Percentiles rank a stretch among this genome's conserved stretches.
Evolutionary conservation across 768 basidiomycete species (phyloP).

Genomic region (Lactifluus pinguis): DNA sequence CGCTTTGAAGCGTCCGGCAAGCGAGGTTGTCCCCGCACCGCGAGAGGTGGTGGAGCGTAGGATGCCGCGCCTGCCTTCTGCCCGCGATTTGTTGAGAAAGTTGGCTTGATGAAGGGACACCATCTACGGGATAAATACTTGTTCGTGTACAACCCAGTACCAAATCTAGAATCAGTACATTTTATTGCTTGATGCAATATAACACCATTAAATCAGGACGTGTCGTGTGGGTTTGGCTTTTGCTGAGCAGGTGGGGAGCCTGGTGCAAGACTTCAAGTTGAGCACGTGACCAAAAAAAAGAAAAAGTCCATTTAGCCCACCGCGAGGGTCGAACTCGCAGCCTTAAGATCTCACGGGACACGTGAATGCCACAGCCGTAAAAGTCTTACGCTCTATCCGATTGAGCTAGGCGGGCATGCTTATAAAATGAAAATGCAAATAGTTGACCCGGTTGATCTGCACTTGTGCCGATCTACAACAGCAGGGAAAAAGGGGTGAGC

Average conservation of each 20-base stretch:
- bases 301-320: slow-evolving; percentile 36
- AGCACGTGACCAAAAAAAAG: not conserved
- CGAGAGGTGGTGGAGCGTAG: slow-evolving; percentile 6
- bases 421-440: not conserved
- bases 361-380: slow-evolving; percentile 27
- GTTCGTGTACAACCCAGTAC: not conserved
- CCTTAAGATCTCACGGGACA: slow-evolving; percentile 37
- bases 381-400: slow-evolving; percentile 55
- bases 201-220: no score
- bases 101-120: slow-evolving; percentile 2
- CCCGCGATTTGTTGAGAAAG: slow-evolving; percentile 8
- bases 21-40: slow-evolving; percentile 5
- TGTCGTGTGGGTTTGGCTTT: no score
- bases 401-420: slow-evolving; percentile 46
- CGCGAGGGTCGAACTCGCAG: slow-evolving; percentile 58
- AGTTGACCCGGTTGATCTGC: no score
- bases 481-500: not conserved
- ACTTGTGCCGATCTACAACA: no score
- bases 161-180: not conserved
- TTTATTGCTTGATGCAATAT: no score
- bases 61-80: slow-evolving; percentile 14
- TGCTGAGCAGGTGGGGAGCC: no score
- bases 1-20: slow-evolving; percentile 1
- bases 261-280: no score
- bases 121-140: not conserved